A percentile compares a stretch with the other conserved stretches of the same genome.
Conservation (phyloP, 2,329 filamentous ascomycete genomes). For the Tolypocladium nubicola region DNA sequence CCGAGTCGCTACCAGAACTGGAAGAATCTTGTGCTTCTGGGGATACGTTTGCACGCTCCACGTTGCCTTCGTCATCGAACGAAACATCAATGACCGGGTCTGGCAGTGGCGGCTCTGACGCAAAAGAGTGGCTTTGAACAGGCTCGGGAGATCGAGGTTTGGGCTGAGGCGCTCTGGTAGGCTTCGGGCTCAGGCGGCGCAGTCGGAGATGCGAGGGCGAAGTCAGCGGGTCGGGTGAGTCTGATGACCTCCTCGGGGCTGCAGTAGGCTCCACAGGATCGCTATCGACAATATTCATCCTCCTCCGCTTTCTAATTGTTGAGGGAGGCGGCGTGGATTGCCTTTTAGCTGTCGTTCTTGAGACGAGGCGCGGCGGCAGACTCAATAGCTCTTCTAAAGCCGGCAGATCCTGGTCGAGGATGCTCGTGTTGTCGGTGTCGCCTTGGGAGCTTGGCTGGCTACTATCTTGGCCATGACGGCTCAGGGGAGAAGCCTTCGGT, state of each 20-base stretch:
- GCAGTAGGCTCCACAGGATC: conserved; percentile 15
- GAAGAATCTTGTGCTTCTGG: conserved; percentile 3
- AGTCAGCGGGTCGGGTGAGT: neutral
- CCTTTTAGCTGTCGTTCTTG: conserved; percentile 11
- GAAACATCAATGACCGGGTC: conserved; percentile 8
- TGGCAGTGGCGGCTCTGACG: neutral
- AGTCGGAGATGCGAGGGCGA: neutral
- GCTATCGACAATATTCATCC: conserved; percentile 19
- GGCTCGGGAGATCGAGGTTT: neutral
- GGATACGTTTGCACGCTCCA: conserved; percentile 1
- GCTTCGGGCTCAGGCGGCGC: neutral
- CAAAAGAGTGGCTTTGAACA: neutral
- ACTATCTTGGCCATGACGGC: conserved; percentile 14
- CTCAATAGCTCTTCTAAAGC: conserved; percentile 22
- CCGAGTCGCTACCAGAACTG: conserved; percentile 18
- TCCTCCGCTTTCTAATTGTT: conserved; percentile 18
- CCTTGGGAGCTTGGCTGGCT: conserved; percentile 23
- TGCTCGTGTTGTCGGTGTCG: conserved; percentile 26
- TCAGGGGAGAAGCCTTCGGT: conserved; percentile 15
- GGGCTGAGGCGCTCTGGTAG: neutral
- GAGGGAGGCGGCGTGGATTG: conserved; percentile 13
- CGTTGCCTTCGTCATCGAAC: conserved; percentile 12
- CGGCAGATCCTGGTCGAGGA: conserved; percentile 27
- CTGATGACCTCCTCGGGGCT: neutral
- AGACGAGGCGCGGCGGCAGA: conserved; percentile 6